Conservation (phyloP, 768 basidiomycete genomes). For the Boletus subparvulus region DNA sequence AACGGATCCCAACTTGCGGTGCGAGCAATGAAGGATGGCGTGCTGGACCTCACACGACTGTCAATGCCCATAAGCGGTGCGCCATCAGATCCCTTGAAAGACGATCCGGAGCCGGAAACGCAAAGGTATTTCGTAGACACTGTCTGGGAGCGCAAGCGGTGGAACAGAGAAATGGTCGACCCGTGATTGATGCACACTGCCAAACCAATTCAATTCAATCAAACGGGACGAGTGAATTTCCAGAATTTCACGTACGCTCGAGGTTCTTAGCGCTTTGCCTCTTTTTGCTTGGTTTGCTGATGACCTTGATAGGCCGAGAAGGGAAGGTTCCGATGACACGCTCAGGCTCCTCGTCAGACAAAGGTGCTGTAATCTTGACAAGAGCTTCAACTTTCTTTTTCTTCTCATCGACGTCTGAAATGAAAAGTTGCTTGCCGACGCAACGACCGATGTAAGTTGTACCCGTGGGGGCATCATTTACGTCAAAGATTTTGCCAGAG, state of each 20-base stretch:
- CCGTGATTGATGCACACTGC: slow-evolving; percentile 95
- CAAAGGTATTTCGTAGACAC: slow-evolving; percentile 96
- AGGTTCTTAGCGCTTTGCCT: slow-evolving; percentile 90
- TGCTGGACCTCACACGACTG: slow-evolving; percentile 65
- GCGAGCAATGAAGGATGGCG: slow-evolving; percentile 85
- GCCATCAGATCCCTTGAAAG: slow-evolving; percentile 92
- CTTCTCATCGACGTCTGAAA: slow-evolving; percentile 92
- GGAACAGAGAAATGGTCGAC: slow-evolving; percentile 92
- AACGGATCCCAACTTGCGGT: slow-evolving; percentile 95
- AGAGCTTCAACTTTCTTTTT: slow-evolving; percentile 94
- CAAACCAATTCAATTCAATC: slow-evolving; percentile 13
- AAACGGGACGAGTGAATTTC: slow-evolving; percentile 12
- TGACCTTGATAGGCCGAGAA: slow-evolving; percentile 95
- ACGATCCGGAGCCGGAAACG: slow-evolving; percentile 89
- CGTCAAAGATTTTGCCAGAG: slow-evolving; percentile 81
- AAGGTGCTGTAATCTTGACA: slow-evolving; percentile 82
- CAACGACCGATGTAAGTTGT: slow-evolving; percentile 92
- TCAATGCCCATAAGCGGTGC: slow-evolving; percentile 80
- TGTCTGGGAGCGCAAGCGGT: slow-evolving; percentile 92
- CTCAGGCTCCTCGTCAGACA: slow-evolving; percentile 77
- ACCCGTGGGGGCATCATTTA: slow-evolving; percentile 71
- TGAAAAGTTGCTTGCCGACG: slow-evolving; percentile 93
- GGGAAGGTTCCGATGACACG: slow-evolving; percentile 86
- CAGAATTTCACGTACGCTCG: slow-evolving; percentile 61
- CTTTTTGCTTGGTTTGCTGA: slow-evolving; percentile 98